Evolutionary conservation across 805 yeast genomes (phyloP).

Genomic region (Naumovozyma castellii): DNA sequence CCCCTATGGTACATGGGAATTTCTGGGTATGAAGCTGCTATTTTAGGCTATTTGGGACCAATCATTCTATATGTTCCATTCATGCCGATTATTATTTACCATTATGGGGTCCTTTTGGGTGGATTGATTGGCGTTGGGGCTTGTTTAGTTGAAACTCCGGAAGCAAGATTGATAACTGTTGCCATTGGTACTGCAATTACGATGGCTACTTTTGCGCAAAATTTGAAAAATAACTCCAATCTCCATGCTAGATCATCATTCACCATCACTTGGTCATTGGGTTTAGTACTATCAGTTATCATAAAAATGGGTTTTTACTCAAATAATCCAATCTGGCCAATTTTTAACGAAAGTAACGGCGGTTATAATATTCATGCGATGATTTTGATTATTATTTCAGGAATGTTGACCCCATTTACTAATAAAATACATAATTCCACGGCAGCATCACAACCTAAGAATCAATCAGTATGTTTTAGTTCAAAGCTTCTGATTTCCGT

Average conservation of each 20-base stretch:
- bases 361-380: slow-evolving; percentile 70
- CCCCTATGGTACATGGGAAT: slow-evolving; percentile 98
- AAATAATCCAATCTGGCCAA: slow-evolving; percentile 95
- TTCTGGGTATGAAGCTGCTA: slow-evolving; percentile 80
- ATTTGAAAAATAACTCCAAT: slow-evolving; percentile 36
- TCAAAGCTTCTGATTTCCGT: slow-evolving; percentile 29
- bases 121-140: slow-evolving; percentile 69
- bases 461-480: slow-evolving; percentile 3
- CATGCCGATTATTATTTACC: slow-evolving; percentile 18
- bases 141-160: slow-evolving; percentile 59
- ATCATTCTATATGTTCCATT: slow-evolving; percentile 41
- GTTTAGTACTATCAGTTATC: slow-evolving; percentile 63
- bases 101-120: slow-evolving; percentile 33
- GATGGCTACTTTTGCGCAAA: slow-evolving; percentile 48
- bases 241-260: slow-evolving; percentile 14
- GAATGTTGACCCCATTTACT: slow-evolving; percentile 48
- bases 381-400: slow-evolving; percentile 37
- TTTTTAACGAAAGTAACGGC: slow-evolving; percentile 75
- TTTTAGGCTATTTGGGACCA: slow-evolving; percentile 52
- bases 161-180: slow-evolving; percentile 51
- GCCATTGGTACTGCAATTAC: slow-evolving; percentile 61
- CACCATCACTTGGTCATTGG: slow-evolving; percentile 34
- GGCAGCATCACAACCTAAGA: slow-evolving; percentile 7
- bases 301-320: slow-evolving; percentile 69
- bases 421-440: slow-evolving; percentile 18